A percentile compares a stretch with the other conserved stretches of the same genome.
phyloP scores from a whole-genome alignment of 2,329 filamentous ascomycete genomes.

The Fusarium phyllophilum region DNA sequence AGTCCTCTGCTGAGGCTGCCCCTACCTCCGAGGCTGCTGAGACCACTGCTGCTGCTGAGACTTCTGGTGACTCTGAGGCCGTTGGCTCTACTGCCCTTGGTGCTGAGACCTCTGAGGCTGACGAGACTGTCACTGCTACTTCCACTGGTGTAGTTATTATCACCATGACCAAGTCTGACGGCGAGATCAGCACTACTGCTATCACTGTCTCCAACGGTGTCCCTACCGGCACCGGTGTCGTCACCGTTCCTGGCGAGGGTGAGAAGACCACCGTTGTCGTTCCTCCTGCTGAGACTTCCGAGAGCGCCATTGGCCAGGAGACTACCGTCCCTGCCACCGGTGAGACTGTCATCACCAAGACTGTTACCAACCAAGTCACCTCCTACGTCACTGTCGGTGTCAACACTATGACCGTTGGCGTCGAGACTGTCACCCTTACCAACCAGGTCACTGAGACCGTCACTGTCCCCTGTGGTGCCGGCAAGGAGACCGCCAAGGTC shows the following conservation, averaged over 20 bases:
- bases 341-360: constrained; percentile 33
- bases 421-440: constrained; percentile 35
- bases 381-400: constrained; percentile 21
- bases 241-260: constrained; percentile 15
- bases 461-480: constrained; percentile 13
- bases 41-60: constrained; percentile 8
- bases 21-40: background rate
- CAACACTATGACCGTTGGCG: constrained; percentile 17
- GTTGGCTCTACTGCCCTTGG: constrained; percentile 8
- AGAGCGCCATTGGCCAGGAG: constrained; percentile 14
- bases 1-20: background rate
- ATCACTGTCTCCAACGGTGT: constrained; percentile 21
- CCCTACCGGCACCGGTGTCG: constrained; percentile 20
- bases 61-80: constrained; percentile 1
- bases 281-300: constrained; percentile 4
- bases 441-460: constrained; percentile 28
- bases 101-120: constrained; percentile 9
- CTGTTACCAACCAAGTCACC: constrained; percentile 30
- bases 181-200: constrained; percentile 28
- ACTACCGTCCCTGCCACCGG: constrained; percentile 7
- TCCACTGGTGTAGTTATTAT: constrained; percentile 16
- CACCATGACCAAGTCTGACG: constrained; percentile 33
- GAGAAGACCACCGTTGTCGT: constrained; percentile 9
- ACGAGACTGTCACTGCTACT: constrained; percentile 6
- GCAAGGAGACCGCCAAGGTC: constrained; percentile 19